Evolutionary conservation across 1,139 yeast genomes (phyloP), one percentile per base, ranked within the genome.

Genomic region (Yamadazyma kanchanaburiensis): DNA sequence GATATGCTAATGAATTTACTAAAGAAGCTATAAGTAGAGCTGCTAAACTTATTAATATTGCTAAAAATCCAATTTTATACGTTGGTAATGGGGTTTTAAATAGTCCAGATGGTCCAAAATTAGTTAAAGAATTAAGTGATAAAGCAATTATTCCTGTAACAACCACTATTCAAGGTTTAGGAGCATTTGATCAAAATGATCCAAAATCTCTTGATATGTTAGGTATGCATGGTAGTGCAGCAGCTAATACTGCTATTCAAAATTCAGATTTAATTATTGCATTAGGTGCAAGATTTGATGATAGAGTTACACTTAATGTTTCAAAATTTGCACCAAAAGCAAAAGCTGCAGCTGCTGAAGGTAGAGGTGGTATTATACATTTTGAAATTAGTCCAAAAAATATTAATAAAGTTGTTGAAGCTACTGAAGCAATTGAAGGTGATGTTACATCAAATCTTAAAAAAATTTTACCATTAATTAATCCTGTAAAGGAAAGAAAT

Each of bases 151-250:
- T 91, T 41, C 98, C 98, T 24, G 98, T 91, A 35, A 91, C 97
- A 28, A 91, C 97, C 13, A 84, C 97, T 33, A 60, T 91, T 38
- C 97, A 89, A 62, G 97, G 86, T 33, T 74, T 91, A 43, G 98
- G 98, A 43, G 85, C 94, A 6, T 91, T 82, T 52, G 96, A 91
- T 60, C 97, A 91, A 66, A 77, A 74, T 40, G 95, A 89, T 62
- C 80, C 82, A 43, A 88, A 88, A 61, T 80, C 96, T 18, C 66
- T 91, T 44, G 96, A 89, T 60, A 86, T 91, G 94, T 74, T 91
- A 46, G 98, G 98, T 51, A 91, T 91, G 98, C 98, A 91, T 61
- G 98, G 98, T 43, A 74, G 80, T 39, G 96, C 91, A 27, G 89
- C 89, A 48, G 98, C 98, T 46, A 91, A 91, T 69, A 60, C 85